phyloP scores from a whole-genome alignment of 1,284 basidiomycete genomes.

The Somion occarium region DNA sequence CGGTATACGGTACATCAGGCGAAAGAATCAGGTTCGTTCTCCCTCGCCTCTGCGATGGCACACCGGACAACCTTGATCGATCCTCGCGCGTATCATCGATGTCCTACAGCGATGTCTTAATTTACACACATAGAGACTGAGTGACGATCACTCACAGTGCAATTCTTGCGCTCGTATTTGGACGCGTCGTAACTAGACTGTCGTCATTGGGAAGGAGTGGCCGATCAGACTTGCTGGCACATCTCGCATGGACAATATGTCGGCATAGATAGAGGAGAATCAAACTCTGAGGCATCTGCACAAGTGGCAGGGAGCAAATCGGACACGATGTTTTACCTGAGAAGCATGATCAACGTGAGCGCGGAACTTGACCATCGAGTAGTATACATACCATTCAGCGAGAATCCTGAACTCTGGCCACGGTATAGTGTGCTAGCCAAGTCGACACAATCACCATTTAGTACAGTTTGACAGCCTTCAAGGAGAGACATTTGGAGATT shows the following conservation, averaged over 20 bases:
- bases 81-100: conserved; percentile 61
- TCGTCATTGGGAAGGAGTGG: conserved; percentile 51
- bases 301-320: conserved; percentile 59
- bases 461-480: conserved; percentile 85
- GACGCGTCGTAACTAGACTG: conserved; percentile 34
- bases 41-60: conserved; percentile 60
- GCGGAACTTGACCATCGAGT: background rate
- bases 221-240: conserved; percentile 49
- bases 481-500: conserved; percentile 87
- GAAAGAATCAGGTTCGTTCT: too few relatives aligned
- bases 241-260: conserved; percentile 79
- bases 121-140: background rate
- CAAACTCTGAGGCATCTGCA: conserved; percentile 53
- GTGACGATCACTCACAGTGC: conserved; percentile 57
- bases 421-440: conserved; percentile 68
- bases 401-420: conserved; percentile 76
- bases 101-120: conserved; percentile 39
- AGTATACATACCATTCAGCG: conserved; percentile 55
- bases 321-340: conserved; percentile 60
- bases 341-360: background rate
- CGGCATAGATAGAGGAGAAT: conserved; percentile 81
- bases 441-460: conserved; percentile 77
- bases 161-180: conserved; percentile 60
- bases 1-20: too few relatives aligned
- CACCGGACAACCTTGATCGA: conserved; percentile 71